phyloP scores from a whole-genome alignment of 192 early-diverging fungal species.

The Coemansia sp. region DNA sequence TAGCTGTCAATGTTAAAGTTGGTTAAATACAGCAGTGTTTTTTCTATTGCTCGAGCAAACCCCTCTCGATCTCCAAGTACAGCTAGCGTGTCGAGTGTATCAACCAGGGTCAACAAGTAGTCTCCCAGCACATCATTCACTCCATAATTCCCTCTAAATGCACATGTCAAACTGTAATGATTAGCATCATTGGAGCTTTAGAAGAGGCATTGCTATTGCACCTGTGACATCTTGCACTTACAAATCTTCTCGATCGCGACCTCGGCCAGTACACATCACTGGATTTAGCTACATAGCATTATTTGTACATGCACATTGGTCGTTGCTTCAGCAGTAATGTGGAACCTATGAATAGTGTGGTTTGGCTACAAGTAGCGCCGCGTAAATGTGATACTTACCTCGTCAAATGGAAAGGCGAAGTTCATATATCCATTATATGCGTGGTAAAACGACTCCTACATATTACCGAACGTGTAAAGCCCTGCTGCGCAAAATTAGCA shows the following conservation, averaged over 20 bases:
- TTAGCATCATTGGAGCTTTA: not conserved
- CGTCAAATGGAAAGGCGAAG: slow-evolving; percentile 87
- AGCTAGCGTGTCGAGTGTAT: slow-evolving; percentile 84
- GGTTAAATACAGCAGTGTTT: slow-evolving; percentile 62
- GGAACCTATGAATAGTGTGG: not conserved
- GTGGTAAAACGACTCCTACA: slow-evolving; percentile 66
- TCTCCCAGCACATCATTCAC: slow-evolving; percentile 95
- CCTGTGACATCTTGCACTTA: slow-evolving; percentile 16
- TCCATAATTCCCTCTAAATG: slow-evolving; percentile 23
- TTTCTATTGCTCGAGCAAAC: slow-evolving; percentile 66
- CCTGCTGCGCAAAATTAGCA: not conserved
- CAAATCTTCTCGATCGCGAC: slow-evolving; percentile 65
- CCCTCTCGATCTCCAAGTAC: slow-evolving; percentile 64
- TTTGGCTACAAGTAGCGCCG: not conserved
- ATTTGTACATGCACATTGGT: not conserved
- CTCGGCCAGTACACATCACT: slow-evolving; percentile 73
- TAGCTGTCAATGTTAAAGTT: slow-evolving; percentile 79
- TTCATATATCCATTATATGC: slow-evolving; percentile 78
- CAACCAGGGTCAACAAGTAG: slow-evolving; percentile 90
- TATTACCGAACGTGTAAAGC: not conserved
- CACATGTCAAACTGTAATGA: no score
- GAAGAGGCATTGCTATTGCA: not conserved
- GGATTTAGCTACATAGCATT: slow-evolving; percentile 65
- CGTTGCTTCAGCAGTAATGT: not conserved
- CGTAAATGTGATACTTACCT: slow-evolving; percentile 32